phyloP scores from a whole-genome alignment of 306 rosid genomes.

The Begonia peltatifolia region DNA sequence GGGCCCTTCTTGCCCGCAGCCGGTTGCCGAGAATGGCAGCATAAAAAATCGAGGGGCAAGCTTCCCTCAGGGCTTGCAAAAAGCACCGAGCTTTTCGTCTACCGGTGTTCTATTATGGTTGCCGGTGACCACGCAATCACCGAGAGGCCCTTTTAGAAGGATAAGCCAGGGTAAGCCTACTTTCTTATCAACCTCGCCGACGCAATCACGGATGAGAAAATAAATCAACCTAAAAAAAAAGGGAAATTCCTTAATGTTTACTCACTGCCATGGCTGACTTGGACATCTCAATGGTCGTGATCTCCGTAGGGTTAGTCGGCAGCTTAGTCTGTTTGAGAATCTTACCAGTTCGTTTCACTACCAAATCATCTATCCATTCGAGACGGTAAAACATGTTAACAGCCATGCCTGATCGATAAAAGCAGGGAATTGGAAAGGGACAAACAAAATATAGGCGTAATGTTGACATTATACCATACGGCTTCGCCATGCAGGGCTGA shows the following conservation, averaged over 20 bases:
- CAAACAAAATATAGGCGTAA: background rate
- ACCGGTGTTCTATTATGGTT: constrained; percentile 71
- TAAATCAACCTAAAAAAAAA: background rate
- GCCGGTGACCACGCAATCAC: constrained; percentile 76
- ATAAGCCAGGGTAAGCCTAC: constrained; percentile 76
- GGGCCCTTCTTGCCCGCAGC: no score
- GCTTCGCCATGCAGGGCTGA: constrained; percentile 95
- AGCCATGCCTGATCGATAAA: constrained; percentile 58
- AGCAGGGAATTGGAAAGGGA: constrained; percentile 7
- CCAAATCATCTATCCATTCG: constrained; percentile 86
- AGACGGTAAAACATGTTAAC: constrained; percentile 89
- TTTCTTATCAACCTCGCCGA: constrained; percentile 74
- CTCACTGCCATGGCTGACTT: constrained; percentile 90
- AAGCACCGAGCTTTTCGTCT: constrained; percentile 61
- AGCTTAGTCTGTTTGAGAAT: constrained; percentile 55
- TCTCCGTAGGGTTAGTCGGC: constrained; percentile 60
- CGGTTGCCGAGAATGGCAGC: no score
- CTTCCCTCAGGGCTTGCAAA: constrained; percentile 47
- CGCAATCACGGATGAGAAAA: constrained; percentile 10
- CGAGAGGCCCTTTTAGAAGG: constrained; percentile 82
- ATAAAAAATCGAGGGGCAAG: no score
- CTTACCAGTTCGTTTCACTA: constrained; percentile 54
- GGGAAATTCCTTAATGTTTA: background rate
- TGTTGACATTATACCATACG: constrained; percentile 41
- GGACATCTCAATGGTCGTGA: constrained; percentile 68